Percentiles rank a stretch among this genome's conserved stretches.
Evolutionary conservation across 2,329 filamentous ascomycete genomes (phyloP).

Genomic region (Penicillium capsulatum): DNA sequence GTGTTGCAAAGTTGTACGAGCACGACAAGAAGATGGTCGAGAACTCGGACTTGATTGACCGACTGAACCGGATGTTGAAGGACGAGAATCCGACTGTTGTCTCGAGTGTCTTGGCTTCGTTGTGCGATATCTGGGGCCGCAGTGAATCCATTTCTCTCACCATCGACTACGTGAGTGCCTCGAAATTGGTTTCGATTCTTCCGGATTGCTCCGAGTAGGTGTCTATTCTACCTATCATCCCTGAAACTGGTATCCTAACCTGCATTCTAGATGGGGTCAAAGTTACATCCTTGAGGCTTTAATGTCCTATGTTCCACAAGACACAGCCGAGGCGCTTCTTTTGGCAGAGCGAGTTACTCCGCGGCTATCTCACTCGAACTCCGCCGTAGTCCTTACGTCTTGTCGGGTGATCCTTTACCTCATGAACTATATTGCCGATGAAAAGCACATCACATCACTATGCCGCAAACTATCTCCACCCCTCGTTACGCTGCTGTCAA

Average conservation of each 20-base stretch:
- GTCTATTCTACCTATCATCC: not conserved
- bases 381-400: slow-evolving; percentile 90
- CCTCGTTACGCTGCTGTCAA: slow-evolving; percentile 87
- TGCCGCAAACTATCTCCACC: slow-evolving; percentile 93
- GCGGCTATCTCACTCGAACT: slow-evolving; percentile 95
- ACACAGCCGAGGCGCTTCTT: slow-evolving; percentile 78
- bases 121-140: slow-evolving; percentile 98
- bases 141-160: slow-evolving; percentile 97
- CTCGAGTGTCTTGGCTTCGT: slow-evolving; percentile 79
- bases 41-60: slow-evolving; percentile 83
- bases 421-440: slow-evolving; percentile 96
- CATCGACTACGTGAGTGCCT: slow-evolving; percentile 95
- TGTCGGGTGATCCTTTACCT: slow-evolving; percentile 95
- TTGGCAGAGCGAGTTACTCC: slow-evolving; percentile 91
- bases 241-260: slow-evolving; percentile 14
- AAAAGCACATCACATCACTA: slow-evolving; percentile 79
- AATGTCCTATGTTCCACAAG: slow-evolving; percentile 96
- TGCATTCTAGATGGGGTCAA: slow-evolving; percentile 76
- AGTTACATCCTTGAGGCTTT: slow-evolving; percentile 96
- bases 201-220: slow-evolving; percentile 93
- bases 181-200: slow-evolving; percentile 94
- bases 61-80: slow-evolving; percentile 79
- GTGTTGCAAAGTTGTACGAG: slow-evolving; percentile 95
- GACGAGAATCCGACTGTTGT: slow-evolving; percentile 98
- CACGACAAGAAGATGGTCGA: slow-evolving; percentile 90